A percentile compares a stretch with the other conserved stretches of the same genome.
Evolutionary conservation across 164 flowering plant genomes (phyloP).

Genomic region (Dillenia turbinata): DNA sequence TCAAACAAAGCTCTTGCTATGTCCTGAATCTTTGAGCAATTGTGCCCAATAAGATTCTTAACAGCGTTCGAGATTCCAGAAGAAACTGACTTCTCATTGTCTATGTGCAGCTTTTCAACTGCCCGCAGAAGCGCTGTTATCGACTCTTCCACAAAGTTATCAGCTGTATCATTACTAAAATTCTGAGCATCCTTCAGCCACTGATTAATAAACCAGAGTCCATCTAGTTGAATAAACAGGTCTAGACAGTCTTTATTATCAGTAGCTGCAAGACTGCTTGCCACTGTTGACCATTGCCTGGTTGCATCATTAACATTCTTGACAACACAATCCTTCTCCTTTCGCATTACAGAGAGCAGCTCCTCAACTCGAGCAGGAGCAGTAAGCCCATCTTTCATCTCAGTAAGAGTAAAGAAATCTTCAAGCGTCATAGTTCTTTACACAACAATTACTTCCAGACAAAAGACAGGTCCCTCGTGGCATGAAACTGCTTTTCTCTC

Average conservation of each 20-base stretch:
- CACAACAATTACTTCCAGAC: no score
- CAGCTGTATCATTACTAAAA: conserved; percentile 32
- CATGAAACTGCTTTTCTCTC: no score
- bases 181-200: conserved; percentile 80
- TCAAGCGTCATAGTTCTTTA: conserved; percentile 63
- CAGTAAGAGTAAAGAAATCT: conserved; percentile 78
- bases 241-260: conserved; percentile 69
- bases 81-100: conserved; percentile 32
- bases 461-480: no score
- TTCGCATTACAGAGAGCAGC: conserved; percentile 60
- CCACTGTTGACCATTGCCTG: conserved; percentile 84
- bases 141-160: conserved; percentile 58
- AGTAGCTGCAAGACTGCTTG: conserved; percentile 66
- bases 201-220: conserved; percentile 50
- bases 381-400: conserved; percentile 84
- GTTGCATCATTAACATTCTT: conserved; percentile 64
- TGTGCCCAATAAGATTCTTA: conserved; percentile 46
- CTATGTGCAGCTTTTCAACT: conserved; percentile 60
- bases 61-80: conserved; percentile 61
- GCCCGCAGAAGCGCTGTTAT: conserved; percentile 52
- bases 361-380: conserved; percentile 73
- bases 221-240: conserved; percentile 70
- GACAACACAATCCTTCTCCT: conserved; percentile 42
- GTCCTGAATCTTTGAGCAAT: conserved; percentile 51
- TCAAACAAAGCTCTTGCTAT: conserved; percentile 47